Evolutionary conservation across 2,329 filamentous ascomycete genomes (phyloP).

Genomic region (Fusarium sp.): DNA sequence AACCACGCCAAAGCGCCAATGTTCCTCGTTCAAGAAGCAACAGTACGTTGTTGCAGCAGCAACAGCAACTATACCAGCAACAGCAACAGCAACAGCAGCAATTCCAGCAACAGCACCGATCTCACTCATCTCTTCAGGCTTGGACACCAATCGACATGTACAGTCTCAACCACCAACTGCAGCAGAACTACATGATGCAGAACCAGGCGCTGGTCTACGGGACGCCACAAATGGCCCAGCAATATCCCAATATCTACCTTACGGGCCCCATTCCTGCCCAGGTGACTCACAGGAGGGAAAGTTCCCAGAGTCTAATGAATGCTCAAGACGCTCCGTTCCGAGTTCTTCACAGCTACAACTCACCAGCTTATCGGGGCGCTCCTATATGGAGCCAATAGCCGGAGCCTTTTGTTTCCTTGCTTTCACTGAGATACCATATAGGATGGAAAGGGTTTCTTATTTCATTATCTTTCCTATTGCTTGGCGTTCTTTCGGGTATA

Average conservation of each 20-base stretch:
- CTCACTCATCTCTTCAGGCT: constrained; percentile 26
- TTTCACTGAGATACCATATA: constrained; percentile 35
- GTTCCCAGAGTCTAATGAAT: constrained; percentile 28
- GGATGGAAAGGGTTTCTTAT: constrained; percentile 16
- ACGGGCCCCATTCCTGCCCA: constrained; percentile 17
- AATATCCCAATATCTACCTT: constrained; percentile 34
- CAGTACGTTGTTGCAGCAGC: constrained; percentile 19
- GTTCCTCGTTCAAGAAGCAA: constrained; percentile 27
- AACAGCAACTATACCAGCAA: constrained; percentile 23
- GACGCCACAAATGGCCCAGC: constrained; percentile 33
- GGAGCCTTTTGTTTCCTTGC: constrained; percentile 10
- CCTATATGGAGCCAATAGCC: constrained; percentile 62
- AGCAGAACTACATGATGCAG: constrained; percentile 36
- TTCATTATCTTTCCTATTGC: constrained; percentile 12
- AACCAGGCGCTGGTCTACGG: constrained; percentile 33
- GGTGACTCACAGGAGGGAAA: constrained; percentile 19
- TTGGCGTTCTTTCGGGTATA: constrained; percentile 33
- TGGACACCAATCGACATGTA: constrained; percentile 33
- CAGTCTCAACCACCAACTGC: constrained; percentile 32
- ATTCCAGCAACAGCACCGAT: constrained; percentile 10
- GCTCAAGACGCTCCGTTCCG: constrained; percentile 55
- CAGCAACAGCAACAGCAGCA: constrained; percentile 27
- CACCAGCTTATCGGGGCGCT: constrained; percentile 62
- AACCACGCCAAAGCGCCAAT: constrained; percentile 9
- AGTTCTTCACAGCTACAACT: constrained; percentile 67